These are phyloP conservation scores for Fusarium annulatum DNA, from an alignment of 2,329 filamentous ascomycete species.

Conservation along the genomic window DNA sequence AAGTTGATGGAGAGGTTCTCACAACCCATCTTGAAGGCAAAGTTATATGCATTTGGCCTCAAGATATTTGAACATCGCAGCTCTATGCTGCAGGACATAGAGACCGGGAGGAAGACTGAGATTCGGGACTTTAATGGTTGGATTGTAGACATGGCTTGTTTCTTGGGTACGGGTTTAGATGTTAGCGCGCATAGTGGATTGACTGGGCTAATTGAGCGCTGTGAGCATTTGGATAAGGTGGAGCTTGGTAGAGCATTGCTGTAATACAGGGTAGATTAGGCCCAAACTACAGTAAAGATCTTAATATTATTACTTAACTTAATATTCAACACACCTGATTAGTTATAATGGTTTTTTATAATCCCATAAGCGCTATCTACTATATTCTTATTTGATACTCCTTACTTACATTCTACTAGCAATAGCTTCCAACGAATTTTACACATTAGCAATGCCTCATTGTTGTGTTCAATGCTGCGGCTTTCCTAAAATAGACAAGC, in stretches of 20 bases:
- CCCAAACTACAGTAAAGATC: rapidly evolving
- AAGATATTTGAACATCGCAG: slow-evolving; percentile 11
- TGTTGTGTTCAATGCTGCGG: too few relatives aligned
- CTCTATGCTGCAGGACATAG: slow-evolving; percentile 7
- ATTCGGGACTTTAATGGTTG: slow-evolving; percentile 6
- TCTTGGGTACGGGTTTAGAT: not conserved
- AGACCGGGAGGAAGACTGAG: not conserved
- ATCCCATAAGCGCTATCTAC: too few relatives aligned
- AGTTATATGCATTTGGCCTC: not conserved
- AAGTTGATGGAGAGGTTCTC: not conserved
- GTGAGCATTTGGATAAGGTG: not conserved
- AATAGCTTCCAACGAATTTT: too few relatives aligned
- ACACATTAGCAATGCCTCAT: too few relatives aligned
- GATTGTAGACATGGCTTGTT: slow-evolving; percentile 3
- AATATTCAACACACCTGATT: rapidly evolving
- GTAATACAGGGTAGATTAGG: not conserved
- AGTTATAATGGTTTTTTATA: rapidly evolving
- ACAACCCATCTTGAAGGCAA: not conserved
- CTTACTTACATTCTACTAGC: not conserved
- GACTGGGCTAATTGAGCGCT: not conserved
- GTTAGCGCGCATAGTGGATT: not conserved
- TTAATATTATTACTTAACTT: not conserved
- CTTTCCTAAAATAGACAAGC: not conserved
- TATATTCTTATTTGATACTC: not conserved
- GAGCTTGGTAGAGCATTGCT: not conserved